These are phyloP conservation scores for Wickerhamiella musiphila DNA, from an alignment of 805 yeast genomes.

Conservation along the genomic window DNA sequence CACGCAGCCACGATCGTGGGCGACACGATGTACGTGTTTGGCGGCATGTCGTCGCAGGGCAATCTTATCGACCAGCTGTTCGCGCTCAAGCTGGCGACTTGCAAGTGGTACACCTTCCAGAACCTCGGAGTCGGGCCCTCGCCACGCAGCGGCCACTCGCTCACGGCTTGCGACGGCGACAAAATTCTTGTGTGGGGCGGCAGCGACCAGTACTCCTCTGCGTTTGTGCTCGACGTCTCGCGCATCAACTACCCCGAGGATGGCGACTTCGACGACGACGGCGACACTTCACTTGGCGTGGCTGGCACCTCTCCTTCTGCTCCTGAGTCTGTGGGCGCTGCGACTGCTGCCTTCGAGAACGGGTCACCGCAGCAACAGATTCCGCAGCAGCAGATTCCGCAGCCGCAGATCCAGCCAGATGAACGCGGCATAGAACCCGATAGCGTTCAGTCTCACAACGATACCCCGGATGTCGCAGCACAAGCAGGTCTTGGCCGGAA, in stretches of 20 bases:
- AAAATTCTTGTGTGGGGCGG: constrained; percentile 84
- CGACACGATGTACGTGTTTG: constrained; percentile 67
- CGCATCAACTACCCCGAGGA: constrained; percentile 28
- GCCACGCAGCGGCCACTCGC: constrained; percentile 79
- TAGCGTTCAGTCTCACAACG: too few species aligned
- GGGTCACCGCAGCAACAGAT: not conserved
- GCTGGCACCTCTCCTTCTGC: not conserved
- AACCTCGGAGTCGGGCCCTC: constrained; percentile 44
- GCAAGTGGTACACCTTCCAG: constrained; percentile 57
- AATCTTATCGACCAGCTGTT: constrained; percentile 45
- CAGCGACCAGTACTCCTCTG: constrained; percentile 35
- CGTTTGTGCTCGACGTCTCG: constrained; percentile 46
- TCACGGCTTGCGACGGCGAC: constrained; percentile 52
- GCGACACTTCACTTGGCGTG: not conserved
- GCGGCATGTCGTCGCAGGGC: constrained; percentile 73
- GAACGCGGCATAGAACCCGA: too few species aligned
- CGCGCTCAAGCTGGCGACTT: constrained; percentile 57
- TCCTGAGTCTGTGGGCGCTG: not conserved
- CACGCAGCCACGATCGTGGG: constrained; percentile 72
- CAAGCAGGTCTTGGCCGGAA: not conserved
- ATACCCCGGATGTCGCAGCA: constrained; percentile 2
- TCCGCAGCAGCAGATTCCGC: not conserved
- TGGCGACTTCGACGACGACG: constrained; percentile 1
- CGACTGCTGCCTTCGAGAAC: not conserved
- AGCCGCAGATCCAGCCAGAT: too few species aligned